Evolutionary conservation across 805 yeast genomes (phyloP), one percentile per base, ranked within the genome.

Genomic region (Candida chilensis): DNA sequence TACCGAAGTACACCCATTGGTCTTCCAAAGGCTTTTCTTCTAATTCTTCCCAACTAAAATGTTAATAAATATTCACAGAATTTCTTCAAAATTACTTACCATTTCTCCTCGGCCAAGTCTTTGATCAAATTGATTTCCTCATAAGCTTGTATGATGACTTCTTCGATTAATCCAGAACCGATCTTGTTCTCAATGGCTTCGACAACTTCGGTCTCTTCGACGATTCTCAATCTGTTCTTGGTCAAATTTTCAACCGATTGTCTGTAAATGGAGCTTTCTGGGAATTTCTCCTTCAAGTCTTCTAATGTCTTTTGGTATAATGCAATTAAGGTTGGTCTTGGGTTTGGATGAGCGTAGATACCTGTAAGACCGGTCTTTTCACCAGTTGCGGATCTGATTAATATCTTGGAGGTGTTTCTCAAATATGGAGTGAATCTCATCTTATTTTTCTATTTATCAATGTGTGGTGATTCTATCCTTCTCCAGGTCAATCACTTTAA

Each of bases 111-210:
- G 29, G 79, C 78, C 64, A 85, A 60, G 50, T 77, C 68, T 45
- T 71, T 60, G 29, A 83, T 78, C 43, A 85, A 67, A 33, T 65
- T 67, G 44, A 73, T 71, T 59, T 85, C 95, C 36, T 83, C 92
- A 42, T 77, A 71, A 11, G 94, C 94, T 61, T 85, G 94, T 36
- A 83, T 66, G 32, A 85, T 48, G 35, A 85, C 59, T 61, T 85
- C 94, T 58, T 85, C 95, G 38, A 84, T 77, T 45, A 85, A 69
- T 2, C 95, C 95, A 38, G 79, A 75, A 13, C 94, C 94, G 39
- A 85, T 78, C 50, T 74, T 57, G 38, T 64, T 57, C 60, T 85
- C 95, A 41, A 85, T 81, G 38, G 64, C 71, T 44, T 70, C 80
- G 25, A 67, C 56, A 32, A 74, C 70, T 39, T 76, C 84, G 37